Base-by-base conservation (phyloP, 2,329 filamentous ascomycete genomes). In the Xylaria sp. region DNA sequence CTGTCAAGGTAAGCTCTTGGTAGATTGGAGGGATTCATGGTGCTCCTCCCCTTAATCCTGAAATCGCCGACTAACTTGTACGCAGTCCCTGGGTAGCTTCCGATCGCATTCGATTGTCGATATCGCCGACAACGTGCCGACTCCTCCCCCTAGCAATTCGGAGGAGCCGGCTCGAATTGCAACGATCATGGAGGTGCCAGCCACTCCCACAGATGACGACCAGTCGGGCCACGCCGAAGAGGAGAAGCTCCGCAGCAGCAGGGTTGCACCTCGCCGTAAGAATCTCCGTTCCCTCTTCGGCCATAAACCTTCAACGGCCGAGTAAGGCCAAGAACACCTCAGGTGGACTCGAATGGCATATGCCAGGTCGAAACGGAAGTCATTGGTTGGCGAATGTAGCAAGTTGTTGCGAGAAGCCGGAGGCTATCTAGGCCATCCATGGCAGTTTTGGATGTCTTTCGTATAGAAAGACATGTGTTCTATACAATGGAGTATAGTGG, bases 81-180 rank as follows among this genome's bases (percentile, higher is more conserved):
- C 11, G 34, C 55, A 75, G 71, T 73, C 72, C 30, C 66, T 73
- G 46, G 63, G 66, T 9, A 70, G 68, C 50, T 71, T 74, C 59
- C 70, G 65, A 54, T 63, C 69, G 10, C 55, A 68, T n/a, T 69
- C 70, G 1, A 63, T 63, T 55, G 55, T 60, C 5, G 64, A 69
- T 52, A 63, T 68, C 39, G 59, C 61, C 13, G 59, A 52, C 10
- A 67, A 57, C 23, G 64, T 68, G 30, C 67, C 70, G n/a, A 71
- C 68, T 34, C 69, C 69, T 30, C 69, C 71, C 7, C 60, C 67
- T 34, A 71, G 69, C 42, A 66, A 65, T 16, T 67, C 68, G 9
- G 69, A 66, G 23, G 68, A 68, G 37, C 65, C 68, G 18, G 66
- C 70, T 23, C 69, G 67, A 34, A 66, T 70, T 46, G 59, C 66